Conservation (phyloP, 371 early-diverging fungal genomes). For the Mucor piriformis region DNA sequence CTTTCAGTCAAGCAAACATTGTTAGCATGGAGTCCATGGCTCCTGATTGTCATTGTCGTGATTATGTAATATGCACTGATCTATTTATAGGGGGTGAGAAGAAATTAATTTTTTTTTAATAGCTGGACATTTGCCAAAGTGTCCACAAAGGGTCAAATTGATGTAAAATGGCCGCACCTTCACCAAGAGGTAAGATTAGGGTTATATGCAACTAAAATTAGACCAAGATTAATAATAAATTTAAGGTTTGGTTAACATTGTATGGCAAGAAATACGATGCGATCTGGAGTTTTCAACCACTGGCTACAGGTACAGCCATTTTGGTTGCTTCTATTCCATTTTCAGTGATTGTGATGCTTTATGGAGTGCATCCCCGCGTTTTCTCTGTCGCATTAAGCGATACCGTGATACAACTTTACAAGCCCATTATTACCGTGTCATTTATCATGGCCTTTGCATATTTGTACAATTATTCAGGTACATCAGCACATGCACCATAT, state of each 20-base stretch:
- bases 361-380: constrained; percentile 24
- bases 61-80: constrained; percentile 29
- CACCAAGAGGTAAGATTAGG: constrained; percentile 28
- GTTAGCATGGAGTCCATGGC: constrained; percentile 47
- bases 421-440: constrained; percentile 40
- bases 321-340: constrained; percentile 30
- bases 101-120: neutral
- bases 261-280: constrained; percentile 46
- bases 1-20: constrained; percentile 24
- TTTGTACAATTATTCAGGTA: constrained; percentile 45
- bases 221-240: neutral
- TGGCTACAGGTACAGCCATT: constrained; percentile 49
- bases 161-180: constrained; percentile 39
- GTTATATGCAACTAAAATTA: neutral
- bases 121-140: constrained; percentile 44
- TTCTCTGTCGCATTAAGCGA: constrained; percentile 24
- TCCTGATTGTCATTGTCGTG: constrained; percentile 38
- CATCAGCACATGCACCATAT: neutral
- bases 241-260: constrained; percentile 40
- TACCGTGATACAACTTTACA: constrained; percentile 38
- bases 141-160: constrained; percentile 27
- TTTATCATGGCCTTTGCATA: constrained; percentile 53
- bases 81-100: neutral
- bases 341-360: constrained; percentile 24
- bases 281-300: constrained; percentile 46